phyloP scores from a whole-genome alignment of 306 rosid genomes.

The Sicyos edulis region DNA sequence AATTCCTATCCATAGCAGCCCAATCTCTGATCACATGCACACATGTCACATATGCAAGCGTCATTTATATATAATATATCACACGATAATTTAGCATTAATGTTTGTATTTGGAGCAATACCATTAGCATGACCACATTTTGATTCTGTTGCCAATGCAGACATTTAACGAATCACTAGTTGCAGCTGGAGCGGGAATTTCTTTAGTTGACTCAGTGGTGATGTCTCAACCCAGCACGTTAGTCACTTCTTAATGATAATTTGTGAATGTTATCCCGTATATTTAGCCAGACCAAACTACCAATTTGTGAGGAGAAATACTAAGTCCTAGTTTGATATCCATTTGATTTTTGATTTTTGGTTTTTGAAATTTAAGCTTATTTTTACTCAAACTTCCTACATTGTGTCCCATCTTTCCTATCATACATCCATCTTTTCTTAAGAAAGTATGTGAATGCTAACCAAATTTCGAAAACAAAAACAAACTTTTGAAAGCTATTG shows the following conservation, averaged over 20 bases:
- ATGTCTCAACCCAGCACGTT: slow-evolving; percentile 52
- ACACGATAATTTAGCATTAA: background rate
- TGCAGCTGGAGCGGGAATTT: slow-evolving; percentile 87
- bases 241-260: slow-evolving; percentile 43
- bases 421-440: no score
- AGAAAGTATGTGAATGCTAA: no score
- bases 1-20: background rate
- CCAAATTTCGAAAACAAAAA: no score
- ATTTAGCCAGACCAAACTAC: background rate
- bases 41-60: background rate
- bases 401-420: no score
- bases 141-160: slow-evolving; percentile 51
- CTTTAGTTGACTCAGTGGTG: slow-evolving; percentile 92
- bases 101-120: background rate
- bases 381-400: no score
- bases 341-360: no score
- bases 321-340: no score
- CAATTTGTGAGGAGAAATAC: background rate
- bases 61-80: background rate
- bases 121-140: background rate
- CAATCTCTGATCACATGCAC: background rate
- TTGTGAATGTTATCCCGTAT: slow-evolving; percentile 25
- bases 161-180: slow-evolving; percentile 71
- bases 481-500: no score
- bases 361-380: no score